Conservation (phyloP, 306 rosid species). For the Hippophae gyantsensis region DNA sequence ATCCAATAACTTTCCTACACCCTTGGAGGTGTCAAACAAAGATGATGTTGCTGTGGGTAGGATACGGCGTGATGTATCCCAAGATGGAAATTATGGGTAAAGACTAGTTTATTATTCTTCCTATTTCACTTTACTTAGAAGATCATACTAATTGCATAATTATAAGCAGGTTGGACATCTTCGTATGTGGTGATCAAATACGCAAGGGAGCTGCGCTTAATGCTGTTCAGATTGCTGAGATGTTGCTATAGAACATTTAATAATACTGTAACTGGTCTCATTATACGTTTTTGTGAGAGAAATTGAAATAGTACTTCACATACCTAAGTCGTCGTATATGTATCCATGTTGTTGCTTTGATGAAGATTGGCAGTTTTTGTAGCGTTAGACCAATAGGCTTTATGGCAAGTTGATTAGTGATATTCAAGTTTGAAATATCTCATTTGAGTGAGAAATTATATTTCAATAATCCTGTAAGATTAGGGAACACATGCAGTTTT, state of each 20-base stretch:
- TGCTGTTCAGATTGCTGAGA: conserved; percentile 93
- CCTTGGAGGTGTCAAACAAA: conserved; percentile 84
- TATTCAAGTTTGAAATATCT: too few relatives aligned
- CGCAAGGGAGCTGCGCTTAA: conserved; percentile 99
- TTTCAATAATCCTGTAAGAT: too few relatives aligned
- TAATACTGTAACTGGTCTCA: too few relatives aligned
- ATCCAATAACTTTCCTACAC: conserved; percentile 83
- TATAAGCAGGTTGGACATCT: conserved; percentile 70
- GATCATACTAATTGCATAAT: conserved; percentile 22
- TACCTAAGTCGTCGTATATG: too few relatives aligned
- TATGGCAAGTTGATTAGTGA: too few relatives aligned
- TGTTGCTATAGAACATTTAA: conserved; percentile 43
- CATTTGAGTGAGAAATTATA: too few relatives aligned
- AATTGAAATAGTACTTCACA: too few relatives aligned
- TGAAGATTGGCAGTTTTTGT: too few relatives aligned
- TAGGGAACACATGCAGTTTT: too few relatives aligned
- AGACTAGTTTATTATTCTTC: not conserved
- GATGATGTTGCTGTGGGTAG: conserved; percentile 92
- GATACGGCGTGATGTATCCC: conserved; percentile 83
- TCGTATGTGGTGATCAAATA: conserved; percentile 94
- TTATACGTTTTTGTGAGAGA: too few relatives aligned
- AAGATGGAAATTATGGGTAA: conserved; percentile 78
- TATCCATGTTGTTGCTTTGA: too few relatives aligned
- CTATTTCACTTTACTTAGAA: not conserved
- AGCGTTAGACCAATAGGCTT: too few relatives aligned